Evolutionary conservation across 306 rosid species (phyloP), one percentile per base, ranked within the genome.

Genomic region (Lithocarpus polystachyus): DNA sequence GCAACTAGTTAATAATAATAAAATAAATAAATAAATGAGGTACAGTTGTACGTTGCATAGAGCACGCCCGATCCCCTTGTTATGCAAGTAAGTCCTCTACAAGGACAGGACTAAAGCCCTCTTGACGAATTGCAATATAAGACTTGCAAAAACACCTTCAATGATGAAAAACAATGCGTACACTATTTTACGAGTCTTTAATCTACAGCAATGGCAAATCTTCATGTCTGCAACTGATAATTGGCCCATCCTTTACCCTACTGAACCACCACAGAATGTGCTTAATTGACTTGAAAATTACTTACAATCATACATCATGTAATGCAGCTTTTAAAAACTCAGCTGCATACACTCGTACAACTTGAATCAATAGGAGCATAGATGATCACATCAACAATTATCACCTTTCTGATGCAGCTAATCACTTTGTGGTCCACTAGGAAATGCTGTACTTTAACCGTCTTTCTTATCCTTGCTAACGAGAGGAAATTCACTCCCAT

Each of bases 261-360:
- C 52, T 45, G 52, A 9, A 45, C 52, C 40, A 35, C 40, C 40
- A 5, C 40, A 35, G 40, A 35, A 35, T 35, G 29, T 29, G 11
- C n/a, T 19, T 67, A 22, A 1, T 33, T 67, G 51, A 67, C 35
- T 67, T 22, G 14, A 18, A 43, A 67, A 35, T 67, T 18, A 6
- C 28, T 6, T 64, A 64, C 77, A 82, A 77, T 20, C 80, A 33
- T 61, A 80, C 22, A 33, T 37, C 11, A 56, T 68, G 62, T 62
- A 82, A 83, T 84, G 84, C 94, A 87, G 82, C 89, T 93, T 91
- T 89, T 64, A 79, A 87, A 89, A 89, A 90, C 74, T 80, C 84
- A 82, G 93, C 93, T 56, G 83, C 88, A 80, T 73, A 82, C 83
- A 74, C 81, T 74, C 33, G 76, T 74, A 72, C 48, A 76, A 72